A percentile compares a stretch with the other conserved stretches of the same genome.
Evolutionary conservation across 2,329 filamentous ascomycete genomes (phyloP).

Genomic region (Elsinoe perseae): DNA sequence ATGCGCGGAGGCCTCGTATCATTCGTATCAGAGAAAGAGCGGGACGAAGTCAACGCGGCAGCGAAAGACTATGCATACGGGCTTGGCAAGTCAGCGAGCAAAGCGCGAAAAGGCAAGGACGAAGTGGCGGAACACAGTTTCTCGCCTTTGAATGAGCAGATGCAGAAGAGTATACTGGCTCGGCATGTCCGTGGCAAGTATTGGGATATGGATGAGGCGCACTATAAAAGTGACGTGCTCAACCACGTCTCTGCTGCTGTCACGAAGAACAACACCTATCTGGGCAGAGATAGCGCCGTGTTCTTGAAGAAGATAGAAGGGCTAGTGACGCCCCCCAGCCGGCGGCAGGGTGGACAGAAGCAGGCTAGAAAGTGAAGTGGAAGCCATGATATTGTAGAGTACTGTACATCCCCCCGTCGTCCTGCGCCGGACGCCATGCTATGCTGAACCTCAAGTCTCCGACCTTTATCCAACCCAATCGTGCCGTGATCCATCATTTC

Average conservation of each 20-base stretch:
- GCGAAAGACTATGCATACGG: slow-evolving; percentile 17
- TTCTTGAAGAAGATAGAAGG: slow-evolving; percentile 29
- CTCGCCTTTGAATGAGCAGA: slow-evolving; percentile 16
- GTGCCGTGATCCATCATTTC: slow-evolving; percentile 43
- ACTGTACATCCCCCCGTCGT: background rate
- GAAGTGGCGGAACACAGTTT: slow-evolving; percentile 14
- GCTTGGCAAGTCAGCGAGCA: slow-evolving; percentile 5
- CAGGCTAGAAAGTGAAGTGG: background rate
- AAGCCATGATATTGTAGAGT: background rate
- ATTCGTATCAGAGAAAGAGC: slow-evolving; percentile 20
- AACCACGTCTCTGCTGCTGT: slow-evolving; percentile 21
- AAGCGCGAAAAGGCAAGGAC: slow-evolving; percentile 14
- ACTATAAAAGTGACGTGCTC: slow-evolving; percentile 22
- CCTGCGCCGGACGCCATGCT: slow-evolving; percentile 1
- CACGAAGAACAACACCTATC: slow-evolving; percentile 24
- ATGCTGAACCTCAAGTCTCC: background rate
- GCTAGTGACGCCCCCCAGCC: slow-evolving; percentile 18
- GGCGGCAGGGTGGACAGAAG: background rate
- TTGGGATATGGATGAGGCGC: slow-evolving; percentile 18
- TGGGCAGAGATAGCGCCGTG: slow-evolving; percentile 25
- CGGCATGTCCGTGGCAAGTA: slow-evolving; percentile 25
- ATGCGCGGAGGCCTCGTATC: slow-evolving; percentile 20
- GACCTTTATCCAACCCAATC: background rate
- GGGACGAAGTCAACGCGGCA: slow-evolving; percentile 18
- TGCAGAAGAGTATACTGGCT: slow-evolving; percentile 20